Percentiles rank a stretch among this genome's conserved stretches.
Evolutionary conservation across 331 rosid species (phyloP).

Genomic region (Telfairia occidentalis): DNA sequence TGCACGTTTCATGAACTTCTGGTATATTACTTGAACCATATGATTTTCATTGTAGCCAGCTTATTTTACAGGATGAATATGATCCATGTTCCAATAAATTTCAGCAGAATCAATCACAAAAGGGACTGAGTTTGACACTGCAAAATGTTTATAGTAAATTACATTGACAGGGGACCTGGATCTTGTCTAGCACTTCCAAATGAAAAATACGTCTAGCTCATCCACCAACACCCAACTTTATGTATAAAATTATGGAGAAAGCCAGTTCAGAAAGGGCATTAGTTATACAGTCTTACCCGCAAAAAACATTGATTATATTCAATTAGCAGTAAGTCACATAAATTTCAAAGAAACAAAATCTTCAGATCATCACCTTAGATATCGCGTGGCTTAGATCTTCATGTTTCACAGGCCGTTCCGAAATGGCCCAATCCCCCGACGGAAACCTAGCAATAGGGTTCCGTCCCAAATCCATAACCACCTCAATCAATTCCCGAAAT

Average conservation of each 20-base stretch:
- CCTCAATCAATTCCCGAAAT: constrained; percentile 61
- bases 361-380: constrained; percentile 46
- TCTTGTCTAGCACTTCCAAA: background rate
- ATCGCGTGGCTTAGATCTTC: constrained; percentile 75
- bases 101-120: background rate
- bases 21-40: background rate
- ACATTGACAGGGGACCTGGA: background rate
- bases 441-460: constrained; percentile 86
- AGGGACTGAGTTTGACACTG: background rate
- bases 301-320: background rate
- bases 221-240: background rate
- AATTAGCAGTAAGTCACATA: background rate
- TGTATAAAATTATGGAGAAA: background rate
- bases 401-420: constrained; percentile 42
- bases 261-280: background rate
- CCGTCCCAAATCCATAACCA: constrained; percentile 93
- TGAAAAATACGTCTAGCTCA: background rate
- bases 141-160: background rate
- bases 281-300: background rate
- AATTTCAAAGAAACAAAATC: background rate
- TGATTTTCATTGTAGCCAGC: background rate
- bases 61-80: background rate
- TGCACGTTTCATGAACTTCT: background rate
- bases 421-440: constrained; percentile 82
- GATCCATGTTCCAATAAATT: background rate